Conservation (phyloP, 1,284 basidiomycete genomes). For the Fistulina hepatica region DNA sequence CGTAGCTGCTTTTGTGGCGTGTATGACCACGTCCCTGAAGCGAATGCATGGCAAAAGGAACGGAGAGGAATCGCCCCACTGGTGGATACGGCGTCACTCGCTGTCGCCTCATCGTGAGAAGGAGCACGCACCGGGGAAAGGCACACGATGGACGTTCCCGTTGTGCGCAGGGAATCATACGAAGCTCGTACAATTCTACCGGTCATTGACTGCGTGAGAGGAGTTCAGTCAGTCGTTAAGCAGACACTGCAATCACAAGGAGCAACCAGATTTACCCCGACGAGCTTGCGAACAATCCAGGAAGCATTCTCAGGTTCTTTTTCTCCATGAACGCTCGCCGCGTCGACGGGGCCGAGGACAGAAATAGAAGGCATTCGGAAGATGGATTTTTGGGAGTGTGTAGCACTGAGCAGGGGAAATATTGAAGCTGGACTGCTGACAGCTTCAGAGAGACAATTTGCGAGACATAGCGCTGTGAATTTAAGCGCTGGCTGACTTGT, state of each 20-base stretch:
- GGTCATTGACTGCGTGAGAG: constrained; percentile 44
- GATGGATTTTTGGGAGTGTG: too few relatives aligned
- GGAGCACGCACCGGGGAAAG: constrained; percentile 43
- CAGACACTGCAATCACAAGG: constrained; percentile 29
- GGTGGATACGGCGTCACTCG: constrained; percentile 6
- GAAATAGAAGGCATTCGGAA: too few relatives aligned
- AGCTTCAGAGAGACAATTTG: too few relatives aligned
- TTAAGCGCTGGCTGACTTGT: too few relatives aligned
- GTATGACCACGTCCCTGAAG: constrained; percentile 51
- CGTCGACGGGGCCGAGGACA: constrained; percentile 29
- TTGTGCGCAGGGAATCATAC: constrained; percentile 48
- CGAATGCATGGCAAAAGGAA: constrained; percentile 54
- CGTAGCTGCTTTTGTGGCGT: constrained; percentile 49
- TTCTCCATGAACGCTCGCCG: constrained; percentile 33
- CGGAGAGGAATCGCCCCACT: constrained; percentile 60
- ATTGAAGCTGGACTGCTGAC: too few relatives aligned
- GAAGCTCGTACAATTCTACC: constrained; percentile 57
- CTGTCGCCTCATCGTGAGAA: not conserved
- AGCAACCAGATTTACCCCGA: constrained; percentile 36
- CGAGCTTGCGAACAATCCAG: constrained; percentile 55
- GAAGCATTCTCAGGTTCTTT: too few relatives aligned
- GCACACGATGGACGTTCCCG: constrained; percentile 49
- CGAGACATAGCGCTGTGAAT: too few relatives aligned
- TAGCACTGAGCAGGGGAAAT: too few relatives aligned
- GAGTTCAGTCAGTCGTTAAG: constrained; percentile 4